Evolutionary conservation across 768 basidiomycete species (phyloP), one percentile per base, ranked within the genome.

Genomic region (Naematelia aurantialba): DNA sequence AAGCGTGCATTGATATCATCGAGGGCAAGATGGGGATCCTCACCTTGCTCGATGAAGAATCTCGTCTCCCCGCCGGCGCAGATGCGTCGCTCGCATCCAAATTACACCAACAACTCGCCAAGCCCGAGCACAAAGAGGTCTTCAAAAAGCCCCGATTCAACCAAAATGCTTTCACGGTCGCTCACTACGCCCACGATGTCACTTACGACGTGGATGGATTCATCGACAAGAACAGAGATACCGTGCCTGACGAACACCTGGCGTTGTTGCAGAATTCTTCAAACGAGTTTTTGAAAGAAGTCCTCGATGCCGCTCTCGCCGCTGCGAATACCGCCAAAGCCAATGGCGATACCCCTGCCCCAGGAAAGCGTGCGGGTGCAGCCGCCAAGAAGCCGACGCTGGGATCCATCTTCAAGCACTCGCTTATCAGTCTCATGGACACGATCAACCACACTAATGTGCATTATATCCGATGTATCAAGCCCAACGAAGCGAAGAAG

Each of bases 61-160:
- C 96, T 17, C 91, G 96, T 60, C 79, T 99, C 56, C 96, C 94
- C 1, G 78, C 96, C 1, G 96, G 96, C 21, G 92, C 87, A 30
- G 96, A 99, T 74, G 77, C 85, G 3, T 91, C 93, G 5, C 91
- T 98, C 79, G 82, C 97, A 42, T 89, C 89, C 74, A 99, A 99
- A 76, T 82, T 99, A 21, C 85, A 92, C 74, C 81, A 80, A 17
- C 91, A 96, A 72, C 85, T 98, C 45, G 76, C 81, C 53, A 97
- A 91, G 72, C 86, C 90, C 4, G 86, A 87, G 62, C 87, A 88
- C 79, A 89, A 88, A 73, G 82, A 82, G 14, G 85, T 97, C 4
- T 99, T 88, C 85, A 98, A 98, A 80, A 99, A 98, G 79, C 94
- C 96, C 30, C 85, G 96, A n/a, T 99, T 99, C 76, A 93, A 93